phyloP scores from a whole-genome alignment of 306 rosid genomes.

The Dalbergia cochinchinensis region DNA sequence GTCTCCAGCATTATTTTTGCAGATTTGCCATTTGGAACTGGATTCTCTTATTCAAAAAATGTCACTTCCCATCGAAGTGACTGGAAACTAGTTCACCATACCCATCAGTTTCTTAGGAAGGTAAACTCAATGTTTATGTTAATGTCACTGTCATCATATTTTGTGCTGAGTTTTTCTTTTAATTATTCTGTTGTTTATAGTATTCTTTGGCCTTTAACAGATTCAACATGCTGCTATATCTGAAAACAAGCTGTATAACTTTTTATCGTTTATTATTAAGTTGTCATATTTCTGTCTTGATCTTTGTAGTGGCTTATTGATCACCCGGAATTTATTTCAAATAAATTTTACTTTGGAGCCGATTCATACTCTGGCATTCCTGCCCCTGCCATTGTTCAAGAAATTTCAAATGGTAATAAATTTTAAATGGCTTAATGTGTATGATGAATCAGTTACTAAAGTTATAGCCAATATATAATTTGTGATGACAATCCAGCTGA shows the following conservation, averaged over 20 bases:
- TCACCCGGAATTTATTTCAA: slow-evolving; percentile 66
- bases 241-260: background rate
- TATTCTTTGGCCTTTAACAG: background rate
- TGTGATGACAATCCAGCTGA: background rate
- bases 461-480: background rate
- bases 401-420: slow-evolving; percentile 67
- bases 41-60: slow-evolving; percentile 68
- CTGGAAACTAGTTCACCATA: slow-evolving; percentile 48
- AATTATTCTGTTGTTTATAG: background rate
- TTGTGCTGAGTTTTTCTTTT: background rate
- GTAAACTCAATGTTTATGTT: slow-evolving; percentile 36
- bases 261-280: background rate
- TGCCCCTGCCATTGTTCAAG: slow-evolving; percentile 57
- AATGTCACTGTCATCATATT: background rate
- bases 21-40: slow-evolving; percentile 70
- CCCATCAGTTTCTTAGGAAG: slow-evolving; percentile 64
- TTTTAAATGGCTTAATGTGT: background rate
- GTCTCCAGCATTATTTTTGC: slow-evolving; percentile 59
- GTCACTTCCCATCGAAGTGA: slow-evolving; percentile 44
- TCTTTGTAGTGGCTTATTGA: slow-evolving; percentile 71
- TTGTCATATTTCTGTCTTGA: background rate
- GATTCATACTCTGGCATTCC: slow-evolving; percentile 80
- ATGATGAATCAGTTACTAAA: background rate
- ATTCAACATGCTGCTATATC: background rate
- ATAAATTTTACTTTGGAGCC: slow-evolving; percentile 68